Conservation (phyloP, 2,329 filamentous ascomycete species). For the Scytalidium sp. region DNA sequence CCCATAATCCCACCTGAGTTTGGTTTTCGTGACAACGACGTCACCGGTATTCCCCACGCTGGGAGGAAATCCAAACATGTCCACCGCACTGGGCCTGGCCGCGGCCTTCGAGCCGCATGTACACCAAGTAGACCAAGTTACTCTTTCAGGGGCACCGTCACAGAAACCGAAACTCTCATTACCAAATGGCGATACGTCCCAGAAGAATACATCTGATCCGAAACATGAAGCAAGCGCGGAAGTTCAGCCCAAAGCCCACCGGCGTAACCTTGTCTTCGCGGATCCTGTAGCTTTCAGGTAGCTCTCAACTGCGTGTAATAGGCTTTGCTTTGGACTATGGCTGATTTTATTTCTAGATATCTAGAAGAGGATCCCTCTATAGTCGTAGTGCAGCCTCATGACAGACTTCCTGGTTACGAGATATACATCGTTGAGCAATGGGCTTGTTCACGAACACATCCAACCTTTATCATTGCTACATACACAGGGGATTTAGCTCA, state of each 20-base stretch:
- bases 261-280: slow-evolving; percentile 61
- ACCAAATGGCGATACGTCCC: slow-evolving; percentile 10
- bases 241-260: slow-evolving; percentile 16
- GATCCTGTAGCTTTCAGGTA: slow-evolving; percentile 62
- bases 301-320: background rate
- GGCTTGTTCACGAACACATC: slow-evolving; percentile 87
- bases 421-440: slow-evolving; percentile 96
- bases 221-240: background rate
- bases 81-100: slow-evolving; percentile 17
- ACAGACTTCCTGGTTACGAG: slow-evolving; percentile 78
- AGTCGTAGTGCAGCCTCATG: slow-evolving; percentile 68
- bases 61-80: slow-evolving; percentile 14
- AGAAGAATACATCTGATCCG: background rate
- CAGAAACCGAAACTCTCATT: slow-evolving; percentile 12
- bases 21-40: slow-evolving; percentile 3
- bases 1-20: background rate
- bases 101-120: slow-evolving; percentile 26
- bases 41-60: slow-evolving; percentile 3
- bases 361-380: slow-evolving; percentile 83
- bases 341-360: slow-evolving; percentile 47
- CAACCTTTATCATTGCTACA: slow-evolving; percentile 87
- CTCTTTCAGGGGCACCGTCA: slow-evolving; percentile 23
- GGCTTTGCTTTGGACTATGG: background rate
- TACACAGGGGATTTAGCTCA: slow-evolving; percentile 86
- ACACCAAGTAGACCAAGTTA: slow-evolving; percentile 23